Percentiles rank a stretch among this genome's conserved stretches.
Evolutionary conservation across 108 stramenopile genomes (phyloP).

Genomic region (Fragilaria crotonensis): DNA sequence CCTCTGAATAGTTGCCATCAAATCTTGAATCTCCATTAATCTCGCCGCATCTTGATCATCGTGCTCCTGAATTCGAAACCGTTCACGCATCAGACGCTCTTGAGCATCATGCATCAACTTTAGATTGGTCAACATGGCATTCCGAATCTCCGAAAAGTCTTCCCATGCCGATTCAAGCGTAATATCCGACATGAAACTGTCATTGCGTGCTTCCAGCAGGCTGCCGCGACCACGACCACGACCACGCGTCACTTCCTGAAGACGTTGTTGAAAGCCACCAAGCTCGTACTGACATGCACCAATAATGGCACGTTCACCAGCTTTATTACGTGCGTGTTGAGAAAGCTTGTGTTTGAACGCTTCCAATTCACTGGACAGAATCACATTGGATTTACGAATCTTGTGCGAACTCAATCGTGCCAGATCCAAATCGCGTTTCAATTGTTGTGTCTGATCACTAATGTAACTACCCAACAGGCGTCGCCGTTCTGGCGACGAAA

Average conservation of each 20-base stretch:
- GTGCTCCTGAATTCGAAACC: neutral
- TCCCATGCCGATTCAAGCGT: neutral
- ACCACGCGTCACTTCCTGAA: no score
- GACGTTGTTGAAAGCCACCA: neutral
- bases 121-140: neutral
- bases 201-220: neutral
- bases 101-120: conserved; percentile 1
- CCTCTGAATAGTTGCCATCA: neutral
- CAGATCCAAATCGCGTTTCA: neutral
- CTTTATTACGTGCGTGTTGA: neutral
- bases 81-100: neutral
- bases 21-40: neutral
- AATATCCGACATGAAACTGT: neutral
- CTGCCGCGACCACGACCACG: no score
- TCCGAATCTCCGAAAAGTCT: neutral
- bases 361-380: neutral
- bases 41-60: neutral
- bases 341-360: neutral
- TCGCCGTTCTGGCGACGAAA: neutral
- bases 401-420: neutral
- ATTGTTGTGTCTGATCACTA: neutral
- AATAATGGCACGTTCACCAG: neutral
- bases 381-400: neutral
- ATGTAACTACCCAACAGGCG: neutral
- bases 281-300: neutral